phyloP scores from a whole-genome alignment of 169 alveolate genomes.

The Eimeria brunetti region DNA sequence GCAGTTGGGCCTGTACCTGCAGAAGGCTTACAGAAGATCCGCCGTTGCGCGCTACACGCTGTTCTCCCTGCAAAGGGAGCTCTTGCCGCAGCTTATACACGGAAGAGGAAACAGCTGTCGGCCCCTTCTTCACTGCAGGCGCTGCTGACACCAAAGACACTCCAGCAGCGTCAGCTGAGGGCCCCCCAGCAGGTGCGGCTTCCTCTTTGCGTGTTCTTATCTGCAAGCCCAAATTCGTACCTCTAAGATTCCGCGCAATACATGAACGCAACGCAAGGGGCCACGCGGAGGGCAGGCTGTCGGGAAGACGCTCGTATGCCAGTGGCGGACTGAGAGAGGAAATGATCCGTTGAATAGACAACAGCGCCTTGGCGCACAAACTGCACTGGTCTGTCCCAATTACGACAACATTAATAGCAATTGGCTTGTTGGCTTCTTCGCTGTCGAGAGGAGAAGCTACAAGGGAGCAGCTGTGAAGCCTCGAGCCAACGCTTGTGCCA shows the following conservation, averaged over 20 bases:
- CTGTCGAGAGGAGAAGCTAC: background rate
- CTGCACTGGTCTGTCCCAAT: constrained; percentile 37
- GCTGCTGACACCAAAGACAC: background rate
- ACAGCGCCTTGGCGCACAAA: constrained; percentile 62
- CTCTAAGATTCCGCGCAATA: background rate
- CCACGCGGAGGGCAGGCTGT: background rate
- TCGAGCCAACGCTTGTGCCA: constrained; percentile 20
- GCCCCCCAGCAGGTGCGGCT: background rate
- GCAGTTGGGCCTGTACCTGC: constrained; percentile 10
- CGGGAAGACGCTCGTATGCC: background rate
- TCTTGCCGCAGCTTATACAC: background rate
- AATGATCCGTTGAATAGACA: constrained; percentile 40
- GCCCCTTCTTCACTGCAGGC: background rate
- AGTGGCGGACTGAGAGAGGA: constrained; percentile 22
- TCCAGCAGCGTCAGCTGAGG: background rate
- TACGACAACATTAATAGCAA: background rate
- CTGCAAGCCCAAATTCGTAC: background rate
- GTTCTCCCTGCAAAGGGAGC: background rate
- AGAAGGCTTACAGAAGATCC: background rate
- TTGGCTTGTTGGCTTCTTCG: background rate
- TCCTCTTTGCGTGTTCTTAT: background rate
- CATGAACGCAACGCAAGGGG: background rate
- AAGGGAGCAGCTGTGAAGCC: background rate
- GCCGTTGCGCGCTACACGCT: background rate
- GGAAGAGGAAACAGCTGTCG: background rate